Base-by-base conservation (phyloP, 1,284 basidiomycete genomes). In the Rhodotorula sp. region DNA sequence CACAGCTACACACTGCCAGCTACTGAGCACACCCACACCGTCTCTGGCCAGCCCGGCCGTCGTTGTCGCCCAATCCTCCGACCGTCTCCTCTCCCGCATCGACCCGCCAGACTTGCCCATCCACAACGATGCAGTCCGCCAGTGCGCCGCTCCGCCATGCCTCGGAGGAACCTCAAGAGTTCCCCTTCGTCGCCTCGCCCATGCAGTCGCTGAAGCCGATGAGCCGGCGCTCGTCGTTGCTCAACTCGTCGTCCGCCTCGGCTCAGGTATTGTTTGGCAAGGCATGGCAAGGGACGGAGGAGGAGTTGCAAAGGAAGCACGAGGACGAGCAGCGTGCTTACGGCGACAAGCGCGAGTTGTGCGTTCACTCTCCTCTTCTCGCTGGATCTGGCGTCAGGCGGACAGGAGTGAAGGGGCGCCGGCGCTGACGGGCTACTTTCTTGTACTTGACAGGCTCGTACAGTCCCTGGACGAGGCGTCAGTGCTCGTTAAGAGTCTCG, bases 301-400 rank as follows among this genome's bases (percentile, higher is more conserved):
- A 59, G 13, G 63, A 70, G 30, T 24, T 58, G 9, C 65, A 56
- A 1, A 64, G 37, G 30, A 58, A 52, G 22, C 68, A 70, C 64
- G 68, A 68, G 37, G 46, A 9, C 4, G 72, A 71, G n/a, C 70
- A 71, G 58, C 60, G 48, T n/a, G 67, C 52, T 16, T 77, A 71
- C 55, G 73, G 62, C 15, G 67, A 70, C 40, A 77, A 77, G 63
- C 62, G 75, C 48, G 75, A 76, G 53, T 62, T 63, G 76, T 77
- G 55, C 64, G 76, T 73, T 13, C 1, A 2, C 30, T 28, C n/a
- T n/a, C 28, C 34, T 31, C 16, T 34, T 48, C 26, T 20, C n/a
- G 7, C 44, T 20, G 40, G n/a, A 30, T 16, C 20, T 7, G 28
- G 9, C 26, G 30, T 34, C 16, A 26, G 47, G 22, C 3, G 28